A percentile compares a stretch with the other conserved stretches of the same genome.
Conservation (phyloP, 2,329 filamentous ascomycete species). For the Byssothecium circinans region DNA sequence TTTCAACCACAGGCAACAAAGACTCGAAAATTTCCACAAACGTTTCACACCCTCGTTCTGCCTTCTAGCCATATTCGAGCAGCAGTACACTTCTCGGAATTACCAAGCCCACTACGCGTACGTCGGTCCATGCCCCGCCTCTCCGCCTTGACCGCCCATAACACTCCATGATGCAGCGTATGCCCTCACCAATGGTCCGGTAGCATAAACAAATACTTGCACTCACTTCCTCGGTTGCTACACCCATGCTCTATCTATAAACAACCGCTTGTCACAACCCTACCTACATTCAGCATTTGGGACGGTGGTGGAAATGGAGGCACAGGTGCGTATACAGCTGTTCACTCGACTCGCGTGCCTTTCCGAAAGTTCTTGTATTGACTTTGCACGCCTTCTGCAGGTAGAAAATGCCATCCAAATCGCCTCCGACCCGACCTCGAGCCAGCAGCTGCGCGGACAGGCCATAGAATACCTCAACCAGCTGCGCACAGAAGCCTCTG, state of each 20-base stretch:
- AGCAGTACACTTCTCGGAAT: conserved; percentile 11
- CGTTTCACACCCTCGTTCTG: not conserved
- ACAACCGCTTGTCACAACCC: conserved; percentile 17
- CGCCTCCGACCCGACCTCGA: conserved; percentile 78
- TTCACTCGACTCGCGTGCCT: conserved; percentile 2
- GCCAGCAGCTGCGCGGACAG: conserved; percentile 73
- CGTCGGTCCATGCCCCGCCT: conserved; percentile 33
- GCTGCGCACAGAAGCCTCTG: conserved; percentile 77
- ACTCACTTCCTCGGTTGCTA: conserved; percentile 22
- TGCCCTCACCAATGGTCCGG: conserved; percentile 36
- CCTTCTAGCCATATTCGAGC: not conserved
- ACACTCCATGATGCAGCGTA: conserved; percentile 39
- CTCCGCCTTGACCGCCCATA: conserved; percentile 39
- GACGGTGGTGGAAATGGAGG: conserved; percentile 43
- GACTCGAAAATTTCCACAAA: conserved; percentile 3
- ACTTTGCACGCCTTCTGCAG: conserved; percentile 48
- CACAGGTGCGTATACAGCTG: conserved; percentile 32
- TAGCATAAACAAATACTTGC: conserved; percentile 30
- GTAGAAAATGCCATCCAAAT: conserved; percentile 95
- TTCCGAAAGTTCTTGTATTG: not conserved
- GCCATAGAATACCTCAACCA: conserved; percentile 79
- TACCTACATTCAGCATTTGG: conserved; percentile 17
- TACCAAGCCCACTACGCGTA: conserved; percentile 15
- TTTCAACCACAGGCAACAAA: conserved; percentile 21
- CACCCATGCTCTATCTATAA: conserved; percentile 18